A percentile compares a stretch with the other conserved stretches of the same genome.
phyloP scores from a whole-genome alignment of 2,329 filamentous ascomycete species.

The Colletotrichum sp. region DNA sequence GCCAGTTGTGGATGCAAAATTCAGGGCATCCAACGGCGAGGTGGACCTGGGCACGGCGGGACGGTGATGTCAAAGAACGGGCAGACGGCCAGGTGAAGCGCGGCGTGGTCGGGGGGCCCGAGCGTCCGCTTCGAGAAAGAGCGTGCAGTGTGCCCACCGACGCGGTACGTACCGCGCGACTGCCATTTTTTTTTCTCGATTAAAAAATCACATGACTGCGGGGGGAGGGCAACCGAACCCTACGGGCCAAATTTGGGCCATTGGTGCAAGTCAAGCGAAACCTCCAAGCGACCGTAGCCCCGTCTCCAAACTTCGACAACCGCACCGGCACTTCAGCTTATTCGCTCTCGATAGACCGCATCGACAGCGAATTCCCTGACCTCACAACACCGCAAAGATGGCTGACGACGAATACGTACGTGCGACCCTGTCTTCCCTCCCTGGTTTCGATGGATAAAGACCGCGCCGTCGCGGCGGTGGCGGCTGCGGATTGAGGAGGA shows the following conservation, averaged over 20 bases:
- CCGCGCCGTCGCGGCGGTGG: not conserved
- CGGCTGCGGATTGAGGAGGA: not conserved
- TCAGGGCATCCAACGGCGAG: not conserved
- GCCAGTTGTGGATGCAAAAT: not conserved
- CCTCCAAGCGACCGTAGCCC: constrained; percentile 15
- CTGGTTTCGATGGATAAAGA: constrained; percentile 4
- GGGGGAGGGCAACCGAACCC: constrained; percentile 22
- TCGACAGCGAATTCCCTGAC: constrained; percentile 49
- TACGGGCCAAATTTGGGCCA: constrained; percentile 7
- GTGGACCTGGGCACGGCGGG: not conserved
- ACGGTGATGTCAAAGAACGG: not conserved
- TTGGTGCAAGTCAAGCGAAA: constrained; percentile 18
- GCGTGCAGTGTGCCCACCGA: not conserved
- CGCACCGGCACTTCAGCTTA: constrained; percentile 29
- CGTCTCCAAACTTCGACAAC: constrained; percentile 16
- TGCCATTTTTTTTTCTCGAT: not conserved
- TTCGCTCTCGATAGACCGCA: constrained; percentile 47
- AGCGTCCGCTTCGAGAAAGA: not conserved
- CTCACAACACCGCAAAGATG: constrained; percentile 65
- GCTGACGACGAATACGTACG: constrained; percentile 89
- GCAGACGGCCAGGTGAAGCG: not conserved
- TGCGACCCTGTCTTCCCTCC: constrained; percentile 35
- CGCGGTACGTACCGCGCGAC: not conserved
- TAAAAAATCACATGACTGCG: constrained; percentile 15
- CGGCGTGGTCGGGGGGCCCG: not conserved